Evolutionary conservation across 140 eudicot species (phyloP).

Genomic region (Anethum foeniculum): DNA sequence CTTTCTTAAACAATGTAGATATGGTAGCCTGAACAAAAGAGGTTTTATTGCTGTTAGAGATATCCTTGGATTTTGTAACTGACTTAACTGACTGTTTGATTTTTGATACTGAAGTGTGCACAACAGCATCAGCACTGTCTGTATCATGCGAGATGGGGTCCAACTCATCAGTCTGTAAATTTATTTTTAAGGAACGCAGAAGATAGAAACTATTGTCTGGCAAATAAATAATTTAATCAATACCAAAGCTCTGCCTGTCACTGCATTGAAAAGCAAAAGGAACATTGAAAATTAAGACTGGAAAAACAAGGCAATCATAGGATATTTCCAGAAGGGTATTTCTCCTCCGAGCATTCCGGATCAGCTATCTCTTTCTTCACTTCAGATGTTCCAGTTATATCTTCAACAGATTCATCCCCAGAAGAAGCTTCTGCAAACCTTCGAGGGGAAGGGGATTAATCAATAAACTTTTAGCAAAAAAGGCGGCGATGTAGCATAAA

Average conservation of each 20-base stretch:
- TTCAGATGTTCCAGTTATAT: constrained; percentile 31
- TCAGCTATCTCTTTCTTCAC: constrained; percentile 43
- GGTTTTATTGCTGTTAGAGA: constrained; percentile 25
- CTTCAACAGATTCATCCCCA: constrained; percentile 59
- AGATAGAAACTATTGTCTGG: neutral
- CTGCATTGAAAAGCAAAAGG: neutral
- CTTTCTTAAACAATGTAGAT: constrained; percentile 78
- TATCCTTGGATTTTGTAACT: constrained; percentile 22
- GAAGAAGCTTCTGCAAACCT: constrained; percentile 85
- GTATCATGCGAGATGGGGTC: constrained; percentile 20
- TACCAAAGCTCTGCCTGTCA: neutral
- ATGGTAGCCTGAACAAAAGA: constrained; percentile 79
- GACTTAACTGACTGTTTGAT: constrained; percentile 22
- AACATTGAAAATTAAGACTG: neutral
- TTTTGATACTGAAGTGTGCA: constrained; percentile 18
- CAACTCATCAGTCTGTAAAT: constrained; percentile 22
- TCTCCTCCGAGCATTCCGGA: constrained; percentile 20
- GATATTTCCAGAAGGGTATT: constrained; percentile 18
- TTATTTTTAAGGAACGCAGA: constrained; percentile 17
- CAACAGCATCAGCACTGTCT: constrained; percentile 26
- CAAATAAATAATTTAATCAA: neutral
- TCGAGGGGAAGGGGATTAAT: neutral
- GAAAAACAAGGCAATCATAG: neutral
- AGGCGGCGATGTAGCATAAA: neutral
- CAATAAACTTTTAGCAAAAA: constrained; percentile 3